Percentiles rank a stretch among this genome's conserved stretches.
Evolutionary conservation across 345 rosid species (phyloP).

Genomic region (Hibiscus syriacus): DNA sequence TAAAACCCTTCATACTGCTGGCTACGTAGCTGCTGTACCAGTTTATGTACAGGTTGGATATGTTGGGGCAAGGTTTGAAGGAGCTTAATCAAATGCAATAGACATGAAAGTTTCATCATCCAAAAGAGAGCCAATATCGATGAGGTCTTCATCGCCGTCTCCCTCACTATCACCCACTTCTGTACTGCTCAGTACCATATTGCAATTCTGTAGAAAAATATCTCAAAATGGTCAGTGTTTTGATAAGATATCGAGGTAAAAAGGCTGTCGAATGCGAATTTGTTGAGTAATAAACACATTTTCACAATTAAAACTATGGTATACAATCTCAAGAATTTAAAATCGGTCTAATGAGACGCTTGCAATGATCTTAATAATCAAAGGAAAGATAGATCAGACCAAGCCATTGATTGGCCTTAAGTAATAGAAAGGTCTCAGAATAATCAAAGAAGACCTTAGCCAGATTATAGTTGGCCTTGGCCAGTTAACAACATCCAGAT

Average conservation of each 20-base stretch:
- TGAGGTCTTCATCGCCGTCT: constrained; percentile 35
- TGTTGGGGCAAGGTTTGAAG: background rate
- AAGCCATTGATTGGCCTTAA: too few species aligned
- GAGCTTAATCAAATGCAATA: constrained; percentile 42
- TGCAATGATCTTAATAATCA: background rate
- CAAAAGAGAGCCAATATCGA: constrained; percentile 57
- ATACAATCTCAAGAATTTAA: background rate
- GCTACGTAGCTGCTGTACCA: background rate
- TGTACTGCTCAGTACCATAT: constrained; percentile 28
- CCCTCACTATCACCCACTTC: constrained; percentile 28
- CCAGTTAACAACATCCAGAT: background rate
- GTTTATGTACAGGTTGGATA: constrained; percentile 20
- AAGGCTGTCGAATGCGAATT: background rate
- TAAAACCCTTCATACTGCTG: constrained; percentile 12
- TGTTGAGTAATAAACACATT: background rate
- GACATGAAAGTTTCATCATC: constrained; percentile 70
- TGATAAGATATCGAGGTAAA: background rate
- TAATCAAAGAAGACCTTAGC: background rate
- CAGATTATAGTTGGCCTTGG: background rate
- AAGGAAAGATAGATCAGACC: too few species aligned
- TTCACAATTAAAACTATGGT: background rate
- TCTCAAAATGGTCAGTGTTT: background rate
- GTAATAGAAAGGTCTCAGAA: background rate
- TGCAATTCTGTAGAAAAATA: constrained; percentile 21
- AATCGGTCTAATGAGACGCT: background rate